phyloP scores from a whole-genome alignment of 2,329 filamentous ascomycete genomes.

The Botrytis medusae region DNA sequence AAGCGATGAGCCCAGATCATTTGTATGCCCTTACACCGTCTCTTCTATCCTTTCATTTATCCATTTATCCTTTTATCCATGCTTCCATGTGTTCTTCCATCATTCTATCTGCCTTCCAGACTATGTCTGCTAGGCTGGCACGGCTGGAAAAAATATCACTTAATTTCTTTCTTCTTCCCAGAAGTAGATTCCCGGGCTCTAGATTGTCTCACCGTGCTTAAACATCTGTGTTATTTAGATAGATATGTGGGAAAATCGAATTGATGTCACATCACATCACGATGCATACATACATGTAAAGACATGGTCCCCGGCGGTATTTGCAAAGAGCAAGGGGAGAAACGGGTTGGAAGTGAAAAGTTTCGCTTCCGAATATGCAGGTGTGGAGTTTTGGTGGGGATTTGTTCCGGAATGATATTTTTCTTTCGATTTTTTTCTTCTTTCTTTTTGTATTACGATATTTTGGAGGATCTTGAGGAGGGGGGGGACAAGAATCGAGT shows the following conservation, averaged over 20 bases:
- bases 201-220: not conserved
- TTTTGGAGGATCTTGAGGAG: not conserved
- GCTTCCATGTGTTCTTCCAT: not conserved
- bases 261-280: constrained; percentile 8
- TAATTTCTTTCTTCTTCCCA: not conserved
- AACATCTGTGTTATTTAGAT: not conserved
- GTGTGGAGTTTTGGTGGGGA: not conserved
- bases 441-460: not conserved
- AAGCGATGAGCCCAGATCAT: constrained; percentile 10
- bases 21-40: not conserved
- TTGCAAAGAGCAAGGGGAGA: constrained; percentile 1
- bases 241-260: not conserved
- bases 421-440: not conserved
- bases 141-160: not conserved
- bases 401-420: not conserved
- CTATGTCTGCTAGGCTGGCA: not conserved
- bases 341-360: not conserved
- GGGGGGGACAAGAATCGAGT: not conserved
- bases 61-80: not conserved
- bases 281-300: not conserved
- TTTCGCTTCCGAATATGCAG: constrained; percentile 7
- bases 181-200: not conserved
- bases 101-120: not conserved
- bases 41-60: not conserved
- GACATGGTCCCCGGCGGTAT: not conserved